Evolutionary conservation across 805 yeast genomes (phyloP), one percentile per base, ranked within the genome.

Genomic region (Candida glaebosa): DNA sequence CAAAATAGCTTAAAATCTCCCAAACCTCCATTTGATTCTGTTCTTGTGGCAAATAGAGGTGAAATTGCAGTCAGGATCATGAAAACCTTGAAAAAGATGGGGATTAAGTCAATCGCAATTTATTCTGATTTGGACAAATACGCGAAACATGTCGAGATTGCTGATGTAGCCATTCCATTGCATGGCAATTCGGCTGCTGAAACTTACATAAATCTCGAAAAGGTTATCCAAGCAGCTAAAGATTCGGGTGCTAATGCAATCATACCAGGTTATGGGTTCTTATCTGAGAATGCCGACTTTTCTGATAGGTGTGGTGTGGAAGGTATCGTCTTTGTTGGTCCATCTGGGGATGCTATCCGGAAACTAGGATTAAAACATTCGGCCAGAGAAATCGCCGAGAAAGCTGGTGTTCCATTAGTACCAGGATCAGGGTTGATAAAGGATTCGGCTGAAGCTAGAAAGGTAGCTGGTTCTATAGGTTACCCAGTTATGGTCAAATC

Each of bases 401-500:
- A 73, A 36, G 98, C 98, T n/a, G 82, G 83, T 34, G 98, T 91
- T 38, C 99, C 99, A 4, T 73, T 93, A 44, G 97, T 90, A 44
- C 98, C 99, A n/a, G 99, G 99, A 38, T 86, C 97, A 12, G 95
- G 88, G 6, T 73, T 93, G 50, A 81, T 91, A 28, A 68, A 76
- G 2, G 68, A 78, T 47, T 74, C 90, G 9, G 75, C 75, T 8
- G 96, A 86, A 54, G 98, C 98, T 3, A 70, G 73, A 43, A 73
- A 67, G 45, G 77, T 83, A 47, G 98, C 96, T 12, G 81, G 78
- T 14, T 67, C 76, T 53, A 70, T 91, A 38, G 85, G 77, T 43
- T 93, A 87, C 54, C 98, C 98, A 20, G 79, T 91, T 25, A 91
- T 91, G 98, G 87, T 93, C 38, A 91, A 91, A 65, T 85, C 96